These are phyloP conservation scores for Austroboletus novae-zelandiae DNA, from an alignment of 1,284 basidiomycete species.

Conservation along the genomic window DNA sequence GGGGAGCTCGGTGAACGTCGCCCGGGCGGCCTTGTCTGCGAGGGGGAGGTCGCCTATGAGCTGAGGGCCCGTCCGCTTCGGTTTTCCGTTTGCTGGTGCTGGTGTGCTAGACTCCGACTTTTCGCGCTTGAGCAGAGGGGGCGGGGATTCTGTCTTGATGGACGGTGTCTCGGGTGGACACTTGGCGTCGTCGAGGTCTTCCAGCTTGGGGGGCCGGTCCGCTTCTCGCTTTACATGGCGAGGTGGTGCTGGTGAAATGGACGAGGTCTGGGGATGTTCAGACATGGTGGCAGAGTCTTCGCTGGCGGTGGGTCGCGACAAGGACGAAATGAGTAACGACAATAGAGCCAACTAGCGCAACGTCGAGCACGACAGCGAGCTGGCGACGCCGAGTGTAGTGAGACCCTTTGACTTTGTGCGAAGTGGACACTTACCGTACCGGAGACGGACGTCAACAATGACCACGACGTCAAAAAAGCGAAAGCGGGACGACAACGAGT, in stretches of 20 bases:
- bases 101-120: constrained; percentile 33
- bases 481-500: constrained; percentile 48
- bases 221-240: constrained; percentile 18
- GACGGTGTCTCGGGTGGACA: constrained; percentile 29
- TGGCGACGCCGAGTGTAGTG: constrained; percentile 2
- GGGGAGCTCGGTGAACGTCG: constrained; percentile 72
- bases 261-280: constrained; percentile 28
- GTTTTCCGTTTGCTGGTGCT: constrained; percentile 27
- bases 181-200: constrained; percentile 28
- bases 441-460: constrained; percentile 25
- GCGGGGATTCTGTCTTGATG: constrained; percentile 28
- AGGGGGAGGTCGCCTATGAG: constrained; percentile 78
- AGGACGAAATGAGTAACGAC: constrained; percentile 24
- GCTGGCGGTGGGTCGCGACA: constrained; percentile 13
- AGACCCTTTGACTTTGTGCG: neutral
- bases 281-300: constrained; percentile 31
- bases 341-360: constrained; percentile 14
- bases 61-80: constrained; percentile 44
- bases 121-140: constrained; percentile 26
- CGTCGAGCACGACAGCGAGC: constrained; percentile 14
- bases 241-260: constrained; percentile 13
- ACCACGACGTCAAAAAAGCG: constrained; percentile 52
- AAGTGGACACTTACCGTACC: constrained; percentile 5
- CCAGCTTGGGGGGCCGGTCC: constrained; percentile 13
- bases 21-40: constrained; percentile 72